Evolutionary conservation across 2,329 filamentous ascomycete genomes (phyloP), one percentile per base, ranked within the genome.

Genomic region (Alternaria rosae): DNA sequence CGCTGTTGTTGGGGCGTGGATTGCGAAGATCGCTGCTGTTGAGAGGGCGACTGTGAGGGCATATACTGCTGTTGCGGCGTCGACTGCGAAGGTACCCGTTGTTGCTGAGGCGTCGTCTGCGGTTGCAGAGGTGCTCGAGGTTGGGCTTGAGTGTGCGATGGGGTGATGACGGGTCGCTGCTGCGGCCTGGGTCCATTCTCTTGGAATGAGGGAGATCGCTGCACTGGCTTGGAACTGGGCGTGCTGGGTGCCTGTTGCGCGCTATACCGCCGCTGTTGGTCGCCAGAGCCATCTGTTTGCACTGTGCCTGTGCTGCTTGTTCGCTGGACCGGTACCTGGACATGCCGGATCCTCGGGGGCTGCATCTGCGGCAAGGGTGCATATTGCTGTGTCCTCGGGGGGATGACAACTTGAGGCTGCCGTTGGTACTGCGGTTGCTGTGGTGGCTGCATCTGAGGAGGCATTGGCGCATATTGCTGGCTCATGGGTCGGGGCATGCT

Each of bases 201-300:
- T 32, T 78, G 71, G 42, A 79, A 67, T 55, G 79, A 78, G 25
- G 78, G 73, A 50, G 81, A 76, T 42, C 78, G 76, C 35, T 76
- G 73, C 35, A 74, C 69, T 17, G 80, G 76, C 45, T 81, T 82
- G 47, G 77, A 74, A 38, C 66, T 69, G 23, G 78, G 69, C n/a
- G 76, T 65, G 15, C 35, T 55, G 21, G 59, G 64, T n/a, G 53
- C 45, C 25, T 70, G 70, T 15, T 68, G 71, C 26, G 53, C 44
- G 17, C 62, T 70, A 38, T 65, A 61, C 9, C 53, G 64, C 20
- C 69, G 67, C 23, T 62, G 67, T 25, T 64, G 66, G 13, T 68
- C 67, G 9, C 57, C 59, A 6, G 67, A 15, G 2, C 65, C 68
- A 17, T 71, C 71, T 45, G 57, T 57, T 41, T 72, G 70, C 11